Evolutionary conservation across 768 basidiomycete genomes (phyloP).

Genomic region (Russula dissimulans): DNA sequence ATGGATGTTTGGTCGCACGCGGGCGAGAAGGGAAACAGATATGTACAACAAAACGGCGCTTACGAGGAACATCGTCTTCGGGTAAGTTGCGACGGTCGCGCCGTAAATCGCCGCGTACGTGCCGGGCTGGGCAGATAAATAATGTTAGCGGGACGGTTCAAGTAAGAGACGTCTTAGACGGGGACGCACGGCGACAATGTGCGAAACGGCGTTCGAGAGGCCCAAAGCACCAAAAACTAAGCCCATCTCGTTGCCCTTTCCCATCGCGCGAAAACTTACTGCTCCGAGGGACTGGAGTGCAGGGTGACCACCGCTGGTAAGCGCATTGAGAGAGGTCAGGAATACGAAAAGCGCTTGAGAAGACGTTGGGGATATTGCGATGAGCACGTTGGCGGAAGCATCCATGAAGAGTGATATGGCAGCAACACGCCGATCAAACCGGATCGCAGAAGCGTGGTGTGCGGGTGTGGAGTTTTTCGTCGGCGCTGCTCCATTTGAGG

Average conservation of each 20-base stretch:
- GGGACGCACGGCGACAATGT: slow-evolving; percentile 18
- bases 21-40: slow-evolving; percentile 10
- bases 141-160: not conserved
- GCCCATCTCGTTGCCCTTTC: slow-evolving; percentile 18
- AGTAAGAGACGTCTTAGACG: not conserved
- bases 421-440: slow-evolving; percentile 17
- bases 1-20: slow-evolving; percentile 18
- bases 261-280: slow-evolving; percentile 20
- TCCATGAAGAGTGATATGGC: slow-evolving; percentile 19
- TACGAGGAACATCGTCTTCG: slow-evolving; percentile 18
- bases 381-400: slow-evolving; percentile 18
- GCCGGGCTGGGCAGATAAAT: slow-evolving; percentile 9
- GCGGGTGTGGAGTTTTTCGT: not conserved
- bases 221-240: slow-evolving; percentile 20
- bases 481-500: not conserved
- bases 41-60: slow-evolving; percentile 16
- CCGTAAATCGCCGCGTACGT: slow-evolving; percentile 19
- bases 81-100: slow-evolving; percentile 14
- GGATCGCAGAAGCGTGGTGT: slow-evolving; percentile 14
- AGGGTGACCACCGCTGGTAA: slow-evolving; percentile 19
- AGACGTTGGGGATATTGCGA: slow-evolving; percentile 16
- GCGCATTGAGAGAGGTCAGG: slow-evolving; percentile 17
- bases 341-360: slow-evolving; percentile 21
- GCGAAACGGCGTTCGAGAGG: slow-evolving; percentile 16
- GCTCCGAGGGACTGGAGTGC: slow-evolving; percentile 20